Conservation (phyloP, 1,284 basidiomycete genomes). For the Earliella scabrosa region DNA sequence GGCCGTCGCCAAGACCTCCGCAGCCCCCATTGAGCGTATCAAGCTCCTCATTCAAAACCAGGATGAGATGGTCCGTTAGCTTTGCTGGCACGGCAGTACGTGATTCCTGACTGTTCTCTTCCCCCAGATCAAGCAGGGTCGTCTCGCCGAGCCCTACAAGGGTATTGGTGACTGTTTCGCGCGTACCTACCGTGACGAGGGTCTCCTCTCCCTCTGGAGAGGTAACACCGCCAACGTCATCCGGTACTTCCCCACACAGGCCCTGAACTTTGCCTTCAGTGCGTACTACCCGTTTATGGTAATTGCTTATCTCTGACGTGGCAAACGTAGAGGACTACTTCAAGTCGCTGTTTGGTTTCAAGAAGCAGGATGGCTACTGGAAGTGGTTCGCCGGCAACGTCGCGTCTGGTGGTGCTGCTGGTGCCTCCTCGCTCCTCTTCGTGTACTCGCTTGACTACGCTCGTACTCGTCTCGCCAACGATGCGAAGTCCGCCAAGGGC, state of each 20-base stretch:
- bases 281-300: slow-evolving; percentile 36
- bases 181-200: slow-evolving; percentile 92
- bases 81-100: neutral
- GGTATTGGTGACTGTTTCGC: slow-evolving; percentile 88
- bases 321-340: slow-evolving; percentile 89
- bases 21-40: slow-evolving; percentile 99
- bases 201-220: slow-evolving; percentile 90
- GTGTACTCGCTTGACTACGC: slow-evolving; percentile 98
- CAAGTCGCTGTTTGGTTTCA: slow-evolving; percentile 93
- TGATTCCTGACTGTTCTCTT: slow-evolving; percentile 24
- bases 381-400: slow-evolving; percentile 92
- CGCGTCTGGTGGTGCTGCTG: slow-evolving; percentile 96
- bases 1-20: slow-evolving; percentile 97
- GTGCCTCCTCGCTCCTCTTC: slow-evolving; percentile 95
- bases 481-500: slow-evolving; percentile 91
- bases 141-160: slow-evolving; percentile 92
- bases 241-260: slow-evolving; percentile 97
- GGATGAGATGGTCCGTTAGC: slow-evolving; percentile 79
- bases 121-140: slow-evolving; percentile 91
- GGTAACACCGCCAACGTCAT: slow-evolving; percentile 98
- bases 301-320: slow-evolving; percentile 30
- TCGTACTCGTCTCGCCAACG: slow-evolving; percentile 97
- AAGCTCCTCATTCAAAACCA: slow-evolving; percentile 99
- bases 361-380: slow-evolving; percentile 89
- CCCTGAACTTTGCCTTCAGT: slow-evolving; percentile 96